These are phyloP conservation scores for Alternaria burnsii DNA, from an alignment of 2,329 filamentous ascomycete genomes.

Conservation along the genomic window DNA sequence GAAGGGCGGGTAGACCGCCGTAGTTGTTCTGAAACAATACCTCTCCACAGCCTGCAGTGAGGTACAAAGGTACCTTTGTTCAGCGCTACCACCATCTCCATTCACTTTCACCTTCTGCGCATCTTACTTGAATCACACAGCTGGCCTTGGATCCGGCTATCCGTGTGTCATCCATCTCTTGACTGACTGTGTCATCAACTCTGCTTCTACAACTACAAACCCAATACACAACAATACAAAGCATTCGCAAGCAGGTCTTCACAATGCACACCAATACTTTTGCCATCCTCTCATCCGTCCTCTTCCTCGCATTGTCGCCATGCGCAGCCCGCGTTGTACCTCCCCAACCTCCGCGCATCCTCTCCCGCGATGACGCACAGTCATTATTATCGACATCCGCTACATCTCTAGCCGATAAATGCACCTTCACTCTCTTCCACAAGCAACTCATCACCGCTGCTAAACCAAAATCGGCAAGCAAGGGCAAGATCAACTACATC, in stretches of 20 bases:
- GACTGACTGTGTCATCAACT: slow-evolving; percentile 4
- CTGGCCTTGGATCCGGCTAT: slow-evolving; percentile 4
- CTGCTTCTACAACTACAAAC: neutral
- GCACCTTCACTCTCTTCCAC: slow-evolving; percentile 30
- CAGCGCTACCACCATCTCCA: neutral
- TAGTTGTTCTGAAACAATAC: slow-evolving; percentile 1
- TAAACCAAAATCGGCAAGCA: neutral
- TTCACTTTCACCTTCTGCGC: neutral
- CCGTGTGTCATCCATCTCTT: neutral
- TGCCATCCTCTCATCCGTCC: slow-evolving; percentile 9
- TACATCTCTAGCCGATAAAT: slow-evolving; percentile 14
- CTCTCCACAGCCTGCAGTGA: neutral
- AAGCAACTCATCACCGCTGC: slow-evolving; percentile 14
- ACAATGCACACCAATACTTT: slow-evolving; percentile 21
- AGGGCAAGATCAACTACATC: slow-evolving; percentile 20
- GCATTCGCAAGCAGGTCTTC: neutral
- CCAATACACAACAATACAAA: neutral
- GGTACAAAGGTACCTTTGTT: slow-evolving; percentile 2
- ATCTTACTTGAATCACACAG: neutral
- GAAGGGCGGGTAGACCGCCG: slow-evolving; percentile 4
- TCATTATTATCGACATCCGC: neutral
- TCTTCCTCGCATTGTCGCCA: slow-evolving; percentile 7
- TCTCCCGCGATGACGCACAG: neutral
- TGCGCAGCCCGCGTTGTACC: slow-evolving; percentile 5
- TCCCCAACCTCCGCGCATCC: slow-evolving; percentile 9